These are phyloP conservation scores for Vachellia collinsii DNA, from an alignment of 306 rosid species.

Conservation along the genomic window DNA sequence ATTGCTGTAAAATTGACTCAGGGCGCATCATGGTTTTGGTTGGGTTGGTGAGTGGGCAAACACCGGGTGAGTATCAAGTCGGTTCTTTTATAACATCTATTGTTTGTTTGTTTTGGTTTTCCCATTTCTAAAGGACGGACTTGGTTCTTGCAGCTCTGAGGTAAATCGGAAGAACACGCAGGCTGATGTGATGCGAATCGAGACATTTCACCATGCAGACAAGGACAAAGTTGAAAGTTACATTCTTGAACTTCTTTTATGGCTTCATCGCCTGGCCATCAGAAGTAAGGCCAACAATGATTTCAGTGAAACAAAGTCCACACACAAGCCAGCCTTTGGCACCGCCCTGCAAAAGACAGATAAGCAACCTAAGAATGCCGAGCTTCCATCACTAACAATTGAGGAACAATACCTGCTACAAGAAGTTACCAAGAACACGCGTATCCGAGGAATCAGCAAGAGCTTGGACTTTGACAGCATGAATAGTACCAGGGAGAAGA, in stretches of 20 bases:
- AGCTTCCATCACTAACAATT: conserved; percentile 37
- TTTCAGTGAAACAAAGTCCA: conserved; percentile 33
- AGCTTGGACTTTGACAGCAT: conserved; percentile 62
- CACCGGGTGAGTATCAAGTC: conserved; percentile 64
- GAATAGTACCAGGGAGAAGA: conserved; percentile 40
- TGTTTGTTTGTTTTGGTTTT: not conserved
- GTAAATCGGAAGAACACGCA: conserved; percentile 55
- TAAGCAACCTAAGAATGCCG: conserved; percentile 33
- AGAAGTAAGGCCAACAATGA: conserved; percentile 47
- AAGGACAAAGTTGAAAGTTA: conserved; percentile 71
- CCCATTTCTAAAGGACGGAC: conserved; percentile 6
- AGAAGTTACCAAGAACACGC: conserved; percentile 47
- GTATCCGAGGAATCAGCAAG: conserved; percentile 57
- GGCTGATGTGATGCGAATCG: conserved; percentile 63
- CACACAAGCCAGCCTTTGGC: conserved; percentile 41
- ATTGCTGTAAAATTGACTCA: conserved; percentile 45
- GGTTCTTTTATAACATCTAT: not conserved
- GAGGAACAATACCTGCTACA: conserved; percentile 68
- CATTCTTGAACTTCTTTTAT: conserved; percentile 65
- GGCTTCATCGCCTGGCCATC: conserved; percentile 77
- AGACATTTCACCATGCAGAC: conserved; percentile 85
- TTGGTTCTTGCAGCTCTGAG: conserved; percentile 60
- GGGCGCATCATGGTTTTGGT: conserved; percentile 94
- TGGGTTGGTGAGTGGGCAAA: conserved; percentile 98
- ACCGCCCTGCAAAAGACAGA: conserved; percentile 35